Base-by-base conservation (phyloP, 2,329 filamentous ascomycete species). In the Arthroderma sp. region DNA sequence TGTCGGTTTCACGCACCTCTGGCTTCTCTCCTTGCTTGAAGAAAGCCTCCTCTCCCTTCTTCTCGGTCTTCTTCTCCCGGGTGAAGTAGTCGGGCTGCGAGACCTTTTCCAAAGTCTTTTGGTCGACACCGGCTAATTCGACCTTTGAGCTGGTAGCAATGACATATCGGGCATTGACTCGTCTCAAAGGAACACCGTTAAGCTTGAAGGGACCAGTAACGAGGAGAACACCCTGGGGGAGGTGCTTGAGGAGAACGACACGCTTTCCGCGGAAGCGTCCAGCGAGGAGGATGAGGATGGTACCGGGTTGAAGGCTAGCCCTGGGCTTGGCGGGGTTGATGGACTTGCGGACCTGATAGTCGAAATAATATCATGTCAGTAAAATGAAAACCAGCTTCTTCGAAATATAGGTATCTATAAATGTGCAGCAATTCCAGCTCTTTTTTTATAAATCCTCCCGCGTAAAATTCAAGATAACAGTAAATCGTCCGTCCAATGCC, bases 251-350 rank as follows among this genome's bases (percentile, higher is more conserved):
- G 74, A 96, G 87, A 65, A 98, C 78, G 65, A 98, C 91, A 69
- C 91, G 91, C 87, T 98, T 98, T 79, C 91, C 91, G 64, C 91
- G 89, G 86, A 96, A 98, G 67, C 91, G 91, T 65, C 91, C 91
- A 70, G 91, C 91, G 68, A 98, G 87, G 69, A 98, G 86, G 74
- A 98, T 98, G 68, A 98, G 85, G 68, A 98, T 79, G 69, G 87
- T 85, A 66, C 91, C 91, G 67, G 91, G 89, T 73, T 86, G 78
- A 66, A 98, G 88, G 59, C 85, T 83, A 66, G 83, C 72, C 68
- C 91, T 86, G 62, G 86, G 80, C 72, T 86, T 81, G 72, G 87
- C 83, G 62, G 87, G 76, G 66, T 85, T 87, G 71, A 89, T 69
- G 63, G 86, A 74, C 80, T 98, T 98, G 81, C 91, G 91, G 71